Conservation (phyloP, 495 filamentous ascomycete genomes). For the Penicillium coffeae region DNA sequence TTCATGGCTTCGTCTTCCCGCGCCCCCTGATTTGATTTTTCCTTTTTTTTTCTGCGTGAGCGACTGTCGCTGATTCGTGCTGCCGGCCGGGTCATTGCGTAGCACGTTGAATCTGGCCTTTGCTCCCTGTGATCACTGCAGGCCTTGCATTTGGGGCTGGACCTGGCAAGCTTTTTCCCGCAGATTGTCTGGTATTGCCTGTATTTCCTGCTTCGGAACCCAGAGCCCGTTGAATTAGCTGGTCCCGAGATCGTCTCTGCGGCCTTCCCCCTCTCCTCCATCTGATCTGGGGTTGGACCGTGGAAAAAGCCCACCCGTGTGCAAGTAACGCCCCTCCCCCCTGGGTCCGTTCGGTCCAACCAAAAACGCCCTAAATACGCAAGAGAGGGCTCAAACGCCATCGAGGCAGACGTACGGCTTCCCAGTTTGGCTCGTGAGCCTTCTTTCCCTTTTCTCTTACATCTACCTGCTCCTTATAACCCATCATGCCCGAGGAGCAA, state of each 20-base stretch:
- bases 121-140: too few relatives aligned
- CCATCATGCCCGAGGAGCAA: constrained; percentile 41
- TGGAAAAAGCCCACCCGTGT: constrained; percentile 1
- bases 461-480: constrained; percentile 5
- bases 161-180: constrained; percentile 5
- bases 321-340: background rate
- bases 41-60: constrained; percentile 6
- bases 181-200: constrained; percentile 1
- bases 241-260: constrained; percentile 5
- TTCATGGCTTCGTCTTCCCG: constrained; percentile 1
- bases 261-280: constrained; percentile 4
- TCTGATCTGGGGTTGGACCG: constrained; percentile 27
- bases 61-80: constrained; percentile 5
- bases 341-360: background rate
- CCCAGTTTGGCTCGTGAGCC: background rate
- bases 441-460: background rate
- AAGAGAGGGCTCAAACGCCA: constrained; percentile 3
- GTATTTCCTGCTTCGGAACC: too few relatives aligned
- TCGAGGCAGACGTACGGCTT: constrained; percentile 4
- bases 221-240: background rate
- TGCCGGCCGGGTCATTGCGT: too few relatives aligned
- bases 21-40: constrained; percentile 6
- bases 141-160: too few relatives aligned
- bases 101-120: too few relatives aligned
- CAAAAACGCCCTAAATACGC: constrained; percentile 11